Evolutionary conservation across 2,329 filamentous ascomycete genomes (phyloP).

Genomic region (Calonectria leucothoes): DNA sequence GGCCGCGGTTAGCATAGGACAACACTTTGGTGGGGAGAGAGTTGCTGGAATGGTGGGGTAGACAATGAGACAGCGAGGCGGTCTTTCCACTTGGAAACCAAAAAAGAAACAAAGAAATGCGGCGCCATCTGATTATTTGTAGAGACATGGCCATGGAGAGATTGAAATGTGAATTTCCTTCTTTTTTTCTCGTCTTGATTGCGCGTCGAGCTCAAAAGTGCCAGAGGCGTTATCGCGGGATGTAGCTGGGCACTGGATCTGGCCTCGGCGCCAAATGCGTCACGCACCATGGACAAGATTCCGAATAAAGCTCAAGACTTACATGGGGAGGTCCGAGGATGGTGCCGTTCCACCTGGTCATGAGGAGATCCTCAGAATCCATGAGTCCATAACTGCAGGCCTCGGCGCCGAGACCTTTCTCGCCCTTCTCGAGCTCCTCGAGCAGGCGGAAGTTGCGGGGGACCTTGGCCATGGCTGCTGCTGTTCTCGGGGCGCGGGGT

Average conservation of each 20-base stretch:
- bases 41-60: neutral
- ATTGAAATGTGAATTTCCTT: neutral
- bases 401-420: slow-evolving; percentile 96
- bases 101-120: neutral
- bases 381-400: slow-evolving; percentile 97
- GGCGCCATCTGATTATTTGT: neutral
- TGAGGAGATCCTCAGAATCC: slow-evolving; percentile 92
- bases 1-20: slow-evolving; percentile 22
- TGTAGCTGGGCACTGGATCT: neutral
- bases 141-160: too few relatives aligned
- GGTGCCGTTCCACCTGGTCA: slow-evolving; percentile 99
- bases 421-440: slow-evolving; percentile 98
- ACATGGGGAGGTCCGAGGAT: slow-evolving; percentile 97
- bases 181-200: neutral
- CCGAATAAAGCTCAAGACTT: slow-evolving; percentile 50
- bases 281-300: neutral
- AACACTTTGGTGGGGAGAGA: neutral
- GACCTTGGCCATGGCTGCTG: slow-evolving; percentile 67
- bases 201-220: too few relatives aligned
- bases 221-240: neutral
- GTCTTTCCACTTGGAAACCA: neutral
- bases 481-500: neutral
- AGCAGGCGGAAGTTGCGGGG: slow-evolving; percentile 96
- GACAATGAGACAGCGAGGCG: neutral
- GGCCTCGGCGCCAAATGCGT: neutral